Percentiles rank a stretch among this genome's conserved stretches.
These are phyloP conservation scores for Thalassiosira sp. DNA, from an alignment of 352 stramenopile species.

Conservation along the genomic window DNA sequence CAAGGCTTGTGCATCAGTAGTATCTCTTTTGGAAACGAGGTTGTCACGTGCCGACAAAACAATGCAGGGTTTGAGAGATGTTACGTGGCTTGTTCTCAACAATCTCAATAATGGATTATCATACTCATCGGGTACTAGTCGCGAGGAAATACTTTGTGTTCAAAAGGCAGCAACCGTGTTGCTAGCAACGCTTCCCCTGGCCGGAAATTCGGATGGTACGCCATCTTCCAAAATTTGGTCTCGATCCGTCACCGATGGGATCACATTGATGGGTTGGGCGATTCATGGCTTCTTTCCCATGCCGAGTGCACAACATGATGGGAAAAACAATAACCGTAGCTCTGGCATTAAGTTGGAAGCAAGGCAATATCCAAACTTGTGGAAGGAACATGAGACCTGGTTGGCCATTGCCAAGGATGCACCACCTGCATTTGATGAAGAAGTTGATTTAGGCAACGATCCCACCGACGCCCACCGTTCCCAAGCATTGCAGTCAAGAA, in stretches of 20 bases:
- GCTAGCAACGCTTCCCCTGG: conserved; percentile 51
- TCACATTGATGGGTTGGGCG: conserved; percentile 29
- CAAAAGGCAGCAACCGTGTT: conserved; percentile 44
- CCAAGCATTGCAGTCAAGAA: conserved; percentile 18
- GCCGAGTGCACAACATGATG: conserved; percentile 5
- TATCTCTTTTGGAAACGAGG: conserved; percentile 64
- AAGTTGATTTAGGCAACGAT: conserved; percentile 30
- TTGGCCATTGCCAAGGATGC: conserved; percentile 16
- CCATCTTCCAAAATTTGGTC: conserved; percentile 55
- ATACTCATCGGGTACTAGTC: neutral
- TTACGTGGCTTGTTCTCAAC: conserved; percentile 41
- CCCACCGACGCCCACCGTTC: conserved; percentile 26
- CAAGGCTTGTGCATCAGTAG: conserved; percentile 31
- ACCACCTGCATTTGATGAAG: neutral
- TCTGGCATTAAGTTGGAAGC: neutral
- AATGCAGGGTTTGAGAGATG: conserved; percentile 29
- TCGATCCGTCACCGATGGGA: conserved; percentile 32
- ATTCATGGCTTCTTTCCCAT: conserved; percentile 53
- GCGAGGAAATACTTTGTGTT: conserved; percentile 9
- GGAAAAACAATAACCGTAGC: neutral
- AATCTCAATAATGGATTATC: too few relatives aligned
- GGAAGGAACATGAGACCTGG: conserved; percentile 39
- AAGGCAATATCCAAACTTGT: neutral
- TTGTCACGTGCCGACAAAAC: conserved; percentile 49
- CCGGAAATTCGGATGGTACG: conserved; percentile 44